Percentiles rank a stretch among this genome's conserved stretches.
Evolutionary conservation across 2,329 filamentous ascomycete species (phyloP).

Genomic region (Neopestalotiopsis sp.): DNA sequence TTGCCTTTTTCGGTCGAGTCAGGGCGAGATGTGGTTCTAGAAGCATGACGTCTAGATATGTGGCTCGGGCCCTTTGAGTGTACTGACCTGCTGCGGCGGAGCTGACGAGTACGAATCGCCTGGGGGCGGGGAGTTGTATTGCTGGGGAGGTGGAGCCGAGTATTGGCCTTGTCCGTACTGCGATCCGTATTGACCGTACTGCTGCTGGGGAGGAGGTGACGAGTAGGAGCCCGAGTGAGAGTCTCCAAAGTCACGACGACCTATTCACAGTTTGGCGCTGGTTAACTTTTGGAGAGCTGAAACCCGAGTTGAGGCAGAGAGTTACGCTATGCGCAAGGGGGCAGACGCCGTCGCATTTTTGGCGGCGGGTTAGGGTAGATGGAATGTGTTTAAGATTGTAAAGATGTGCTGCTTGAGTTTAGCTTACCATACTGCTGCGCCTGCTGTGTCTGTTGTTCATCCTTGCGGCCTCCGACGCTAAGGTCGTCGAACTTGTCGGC

Average conservation of each 20-base stretch:
- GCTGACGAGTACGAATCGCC: conserved; percentile 4
- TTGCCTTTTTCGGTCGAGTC: neutral
- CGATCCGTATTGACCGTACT: conserved; percentile 12
- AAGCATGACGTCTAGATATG: neutral
- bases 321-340: neutral
- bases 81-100: conserved; percentile 11
- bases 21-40: neutral
- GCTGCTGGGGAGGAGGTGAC: conserved; percentile 13
- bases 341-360: conserved; percentile 2
- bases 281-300: neutral
- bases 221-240: conserved; percentile 17
- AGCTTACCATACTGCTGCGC: conserved; percentile 13
- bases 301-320: neutral
- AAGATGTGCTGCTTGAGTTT: neutral
- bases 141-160: conserved; percentile 14
- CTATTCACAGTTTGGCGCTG: neutral
- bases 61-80: neutral
- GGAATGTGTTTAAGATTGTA: neutral
- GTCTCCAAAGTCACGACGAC: conserved; percentile 18
- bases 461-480: conserved; percentile 31
- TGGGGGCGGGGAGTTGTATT: conserved; percentile 7
- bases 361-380: neutral
- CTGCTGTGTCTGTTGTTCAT: conserved; percentile 24
- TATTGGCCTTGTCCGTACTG: conserved; percentile 17
- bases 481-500: conserved; percentile 37